Base-by-base conservation (phyloP, 2,329 filamentous ascomycete genomes). In the Monosporascus sp. region DNA sequence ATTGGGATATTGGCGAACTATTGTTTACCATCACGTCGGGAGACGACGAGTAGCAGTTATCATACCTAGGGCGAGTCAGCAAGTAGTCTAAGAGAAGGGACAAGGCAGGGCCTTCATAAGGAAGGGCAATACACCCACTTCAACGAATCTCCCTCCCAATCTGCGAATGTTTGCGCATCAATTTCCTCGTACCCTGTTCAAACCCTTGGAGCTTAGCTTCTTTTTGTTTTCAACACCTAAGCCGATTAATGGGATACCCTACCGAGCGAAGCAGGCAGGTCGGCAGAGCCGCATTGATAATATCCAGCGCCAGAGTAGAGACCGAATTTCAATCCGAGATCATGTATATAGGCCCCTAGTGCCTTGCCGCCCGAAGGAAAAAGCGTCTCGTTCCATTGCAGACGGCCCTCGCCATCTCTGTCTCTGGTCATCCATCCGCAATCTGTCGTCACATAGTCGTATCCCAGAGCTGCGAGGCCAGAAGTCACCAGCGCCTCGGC, bases 391-490 rank as follows among this genome's bases (percentile, higher is more conserved):
- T 82, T 78, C 73, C 77, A 83, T 14, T 76, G 73, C 3, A 81
- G 65, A 20, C 69, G 69, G 2, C 75, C 76, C 9, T 79, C 65
- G 0, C 67, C 61, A 38, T 77, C 69, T 4, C 73, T 65, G 7
- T 70, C 62, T 17, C 58, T 59, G 0, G 67, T 61, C 22, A 68
- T 73, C 83, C 82, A 85, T 1, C 83, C 82, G 51, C 81, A 85
- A 58, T 85, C 83, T 0, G 75, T 73, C 0, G 79, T 81, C 35
- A 84, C 76, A 52, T 77, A 76, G 2, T 68, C 72, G 59, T 86
- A 85, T 6, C 83, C 82, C 0, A 79, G 66, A 3, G 74, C 69
- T 0, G 72, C 70, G 1, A 84, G 71, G 0, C 79, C 79, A 0
- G 79, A 67, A 44, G 78, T 73, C 0, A 82, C 71, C 0, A 85